These are phyloP conservation scores for Rhodotorula sp. DNA, from an alignment of 1,284 basidiomycete genomes.

Conservation along the genomic window DNA sequence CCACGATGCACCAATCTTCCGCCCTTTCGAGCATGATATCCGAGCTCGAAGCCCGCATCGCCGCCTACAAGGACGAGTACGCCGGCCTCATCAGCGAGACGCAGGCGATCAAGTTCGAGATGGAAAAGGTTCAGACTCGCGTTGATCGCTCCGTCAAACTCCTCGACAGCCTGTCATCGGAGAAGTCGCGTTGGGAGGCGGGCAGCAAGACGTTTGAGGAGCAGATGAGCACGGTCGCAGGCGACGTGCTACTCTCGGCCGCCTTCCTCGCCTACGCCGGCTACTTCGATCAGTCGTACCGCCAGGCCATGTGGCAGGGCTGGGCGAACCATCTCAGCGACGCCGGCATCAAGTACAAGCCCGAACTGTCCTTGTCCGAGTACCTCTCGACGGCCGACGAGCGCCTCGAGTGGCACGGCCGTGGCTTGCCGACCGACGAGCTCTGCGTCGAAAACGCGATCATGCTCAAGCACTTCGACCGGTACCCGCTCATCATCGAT, in stretches of 20 bases:
- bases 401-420: conserved; percentile 91
- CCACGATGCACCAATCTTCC: conserved; percentile 85
- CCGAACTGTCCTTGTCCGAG: conserved; percentile 87
- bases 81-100: conserved; percentile 95
- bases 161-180: conserved; percentile 89
- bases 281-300: conserved; percentile 98
- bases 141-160: conserved; percentile 96
- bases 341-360: conserved; percentile 89
- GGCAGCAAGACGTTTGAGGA: conserved; percentile 95
- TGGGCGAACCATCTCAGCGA: conserved; percentile 87
- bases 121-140: conserved; percentile 96
- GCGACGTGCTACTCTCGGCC: conserved; percentile 92
- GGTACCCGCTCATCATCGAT: conserved; percentile 97
- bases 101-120: conserved; percentile 94
- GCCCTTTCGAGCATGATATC: conserved; percentile 89
- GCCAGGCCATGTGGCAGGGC: conserved; percentile 93
- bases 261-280: conserved; percentile 97
- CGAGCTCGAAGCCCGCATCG: conserved; percentile 90
- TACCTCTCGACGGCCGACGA: conserved; percentile 98
- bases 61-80: conserved; percentile 94
- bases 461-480: conserved; percentile 97
- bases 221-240: conserved; percentile 98
- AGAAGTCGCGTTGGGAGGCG: conserved; percentile 89
- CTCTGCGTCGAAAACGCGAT: conserved; percentile 98
- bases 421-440: conserved; percentile 89